Conservation (phyloP, 2,329 filamentous ascomycete species). For the Nemania bipapillata region DNA sequence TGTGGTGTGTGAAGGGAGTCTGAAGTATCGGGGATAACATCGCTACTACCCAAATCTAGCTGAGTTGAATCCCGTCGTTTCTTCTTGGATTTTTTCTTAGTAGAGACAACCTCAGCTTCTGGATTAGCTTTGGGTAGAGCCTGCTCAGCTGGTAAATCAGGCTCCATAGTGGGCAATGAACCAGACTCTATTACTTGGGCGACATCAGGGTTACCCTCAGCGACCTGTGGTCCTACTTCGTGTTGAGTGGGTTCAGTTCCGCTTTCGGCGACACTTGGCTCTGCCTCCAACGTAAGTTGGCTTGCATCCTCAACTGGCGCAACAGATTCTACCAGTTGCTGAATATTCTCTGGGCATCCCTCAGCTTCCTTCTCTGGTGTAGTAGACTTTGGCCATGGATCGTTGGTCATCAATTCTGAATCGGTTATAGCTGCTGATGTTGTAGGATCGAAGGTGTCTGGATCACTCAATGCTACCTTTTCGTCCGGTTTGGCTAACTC, state of each 20-base stretch:
- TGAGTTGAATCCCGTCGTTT: slow-evolving; percentile 39
- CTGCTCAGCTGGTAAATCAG: slow-evolving; percentile 6
- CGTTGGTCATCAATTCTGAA: slow-evolving; percentile 28
- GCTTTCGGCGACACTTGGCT: slow-evolving; percentile 25
- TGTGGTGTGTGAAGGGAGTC: slow-evolving; percentile 25
- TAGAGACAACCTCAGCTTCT: slow-evolving; percentile 34
- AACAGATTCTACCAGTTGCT: slow-evolving; percentile 28
- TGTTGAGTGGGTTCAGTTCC: slow-evolving; percentile 19
- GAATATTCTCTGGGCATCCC: slow-evolving; percentile 39
- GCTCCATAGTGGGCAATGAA: neutral
- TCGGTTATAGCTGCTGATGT: slow-evolving; percentile 22
- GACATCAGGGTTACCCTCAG: slow-evolving; percentile 26
- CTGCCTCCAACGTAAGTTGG: slow-evolving; percentile 15
- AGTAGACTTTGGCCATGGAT: slow-evolving; percentile 31
- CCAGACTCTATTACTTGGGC: slow-evolving; percentile 19
- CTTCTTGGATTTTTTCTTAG: slow-evolving; percentile 44
- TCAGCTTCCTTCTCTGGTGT: slow-evolving; percentile 41
- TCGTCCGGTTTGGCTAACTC: slow-evolving; percentile 26
- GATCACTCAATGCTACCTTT: slow-evolving; percentile 8
- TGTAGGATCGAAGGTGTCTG: slow-evolving; percentile 15
- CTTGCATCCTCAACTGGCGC: slow-evolving; percentile 25
- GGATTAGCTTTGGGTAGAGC: slow-evolving; percentile 13
- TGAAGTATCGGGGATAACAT: slow-evolving; percentile 30
- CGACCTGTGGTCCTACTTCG: slow-evolving; percentile 13
- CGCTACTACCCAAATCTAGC: slow-evolving; percentile 30